Base-by-base conservation (phyloP, 352 stramenopile genomes). In the Globisporangium irregulare region DNA sequence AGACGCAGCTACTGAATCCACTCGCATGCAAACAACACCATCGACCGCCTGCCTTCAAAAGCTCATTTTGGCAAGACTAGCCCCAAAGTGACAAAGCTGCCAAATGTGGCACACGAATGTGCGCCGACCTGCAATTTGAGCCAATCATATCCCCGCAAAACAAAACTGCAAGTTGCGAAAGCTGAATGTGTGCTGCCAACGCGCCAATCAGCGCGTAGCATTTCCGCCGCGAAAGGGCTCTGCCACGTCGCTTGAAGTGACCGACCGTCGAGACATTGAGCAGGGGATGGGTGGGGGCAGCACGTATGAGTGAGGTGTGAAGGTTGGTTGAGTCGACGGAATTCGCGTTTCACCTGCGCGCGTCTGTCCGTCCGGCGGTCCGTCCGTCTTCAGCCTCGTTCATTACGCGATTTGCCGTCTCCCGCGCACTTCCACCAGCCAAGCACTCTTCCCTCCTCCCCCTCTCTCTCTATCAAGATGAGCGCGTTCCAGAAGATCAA, bases 401-500 rank as follows among this genome's bases (percentile, higher is more conserved):
- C 58, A 63, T 63, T 63, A 43, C 58, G 58, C 58, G 34, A 63
- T 63, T 63, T 50, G 58, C 58, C 58, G 34, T 63, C 58, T 43
- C 24, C 58, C 32, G 58, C 58, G n/a, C 58, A 63, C 36, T 22
- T 66, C 32, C 15, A n/a, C 24, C 46, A 36, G 14, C 59, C 59
- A 66, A 58, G 7, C 60, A 59, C 46, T 9, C 53, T 51, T 12
- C 46, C 25, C 38, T 10, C 10, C 12, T 43, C 10, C 14, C 38
- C 7, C 38, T 14, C 14, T 48, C 38, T 48, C 38, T 1, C n/a
- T 20, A 29, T n/a, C 29, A 62, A 18, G 25, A 71, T 71, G 66
- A 72, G 54, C 25, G 67, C 68, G 38, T 77, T 85, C 48, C 69
- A 77, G 64, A 95, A 95, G 78, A 89, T 95, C 72, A 73, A 73